phyloP scores from a whole-genome alignment of 495 filamentous ascomycete genomes.

The Penicillium riverlandense region DNA sequence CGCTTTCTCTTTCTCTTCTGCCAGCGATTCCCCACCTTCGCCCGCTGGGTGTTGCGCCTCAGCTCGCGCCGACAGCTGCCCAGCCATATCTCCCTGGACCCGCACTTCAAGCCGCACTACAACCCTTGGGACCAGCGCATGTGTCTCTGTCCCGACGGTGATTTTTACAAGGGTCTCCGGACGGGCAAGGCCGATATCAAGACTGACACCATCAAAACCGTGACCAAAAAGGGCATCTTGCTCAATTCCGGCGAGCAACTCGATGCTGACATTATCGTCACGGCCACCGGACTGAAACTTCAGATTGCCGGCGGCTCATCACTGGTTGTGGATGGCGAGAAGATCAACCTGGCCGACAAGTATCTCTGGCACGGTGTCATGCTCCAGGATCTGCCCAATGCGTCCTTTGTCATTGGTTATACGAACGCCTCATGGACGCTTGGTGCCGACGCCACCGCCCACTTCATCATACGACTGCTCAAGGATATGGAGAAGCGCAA shows the following conservation, averaged over 20 bases:
- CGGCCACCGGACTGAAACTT: conserved; percentile 64
- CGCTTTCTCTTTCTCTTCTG: conserved; percentile 48
- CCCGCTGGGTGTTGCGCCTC: conserved; percentile 37
- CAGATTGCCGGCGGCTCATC: conserved; percentile 42
- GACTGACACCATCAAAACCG: conserved; percentile 60
- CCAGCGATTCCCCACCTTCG: conserved; percentile 45
- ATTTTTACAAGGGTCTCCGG: conserved; percentile 61
- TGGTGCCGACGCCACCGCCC: conserved; percentile 47
- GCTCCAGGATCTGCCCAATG: conserved; percentile 54
- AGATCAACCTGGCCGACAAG: conserved; percentile 36
- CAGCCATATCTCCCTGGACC: conserved; percentile 44
- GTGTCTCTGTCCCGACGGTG: conserved; percentile 62
- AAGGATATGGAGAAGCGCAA: conserved; percentile 33
- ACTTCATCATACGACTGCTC: conserved; percentile 38
- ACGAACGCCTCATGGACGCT: conserved; percentile 54
- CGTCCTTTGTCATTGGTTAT: conserved; percentile 50
- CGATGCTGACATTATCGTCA: conserved; percentile 65
- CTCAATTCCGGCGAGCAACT: conserved; percentile 50
- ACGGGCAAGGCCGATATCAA: conserved; percentile 52
- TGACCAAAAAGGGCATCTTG: conserved; percentile 51
- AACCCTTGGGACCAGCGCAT: conserved; percentile 69
- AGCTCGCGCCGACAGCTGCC: conserved; percentile 46
- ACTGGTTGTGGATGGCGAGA: conserved; percentile 48
- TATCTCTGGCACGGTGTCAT: conserved; percentile 54
- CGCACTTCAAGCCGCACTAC: conserved; percentile 67